Evolutionary conservation across 73 alveolate genomes (phyloP).

Genomic region (Breviolum minutum): DNA sequence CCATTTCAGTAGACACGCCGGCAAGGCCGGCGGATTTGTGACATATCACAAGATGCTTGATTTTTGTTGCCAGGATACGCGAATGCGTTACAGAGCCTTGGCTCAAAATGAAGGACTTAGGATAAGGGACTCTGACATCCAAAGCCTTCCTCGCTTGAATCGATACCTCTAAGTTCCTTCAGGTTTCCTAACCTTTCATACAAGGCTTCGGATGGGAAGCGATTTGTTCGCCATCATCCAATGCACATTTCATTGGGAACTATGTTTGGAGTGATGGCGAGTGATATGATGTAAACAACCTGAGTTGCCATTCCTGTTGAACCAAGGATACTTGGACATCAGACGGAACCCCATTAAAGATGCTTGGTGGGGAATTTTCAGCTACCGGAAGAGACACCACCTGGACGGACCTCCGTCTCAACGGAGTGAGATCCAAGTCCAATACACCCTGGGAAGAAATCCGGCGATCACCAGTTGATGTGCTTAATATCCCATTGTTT

Average conservation of each 20-base stretch:
- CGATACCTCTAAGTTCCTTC: neutral
- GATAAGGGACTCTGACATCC: neutral
- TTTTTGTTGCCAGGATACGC: slow-evolving; percentile 12
- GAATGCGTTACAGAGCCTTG: slow-evolving; percentile 78
- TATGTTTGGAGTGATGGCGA: too few species aligned
- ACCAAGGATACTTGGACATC: slow-evolving; percentile 74
- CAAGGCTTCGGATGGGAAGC: neutral
- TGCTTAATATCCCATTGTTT: too few species aligned
- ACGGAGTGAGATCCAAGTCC: too few species aligned
- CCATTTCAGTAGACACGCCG: too few species aligned
- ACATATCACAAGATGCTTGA: neutral
- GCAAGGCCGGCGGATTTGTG: too few species aligned
- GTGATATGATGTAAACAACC: too few species aligned
- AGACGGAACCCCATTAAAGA: slow-evolving; percentile 84
- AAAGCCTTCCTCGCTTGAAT: neutral
- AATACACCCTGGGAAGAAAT: too few species aligned
- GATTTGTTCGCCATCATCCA: neutral
- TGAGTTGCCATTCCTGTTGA: neutral
- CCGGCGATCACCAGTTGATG: too few species aligned
- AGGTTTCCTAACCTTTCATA: neutral
- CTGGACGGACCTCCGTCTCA: too few species aligned
- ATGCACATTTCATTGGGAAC: neutral
- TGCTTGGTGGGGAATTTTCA: neutral
- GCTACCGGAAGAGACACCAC: neutral
- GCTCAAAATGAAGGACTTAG: neutral